Percentiles rank a stretch among this genome's conserved stretches.
Conservation (phyloP, 495 filamentous ascomycete genomes). For the Penicillium alfredii region DNA sequence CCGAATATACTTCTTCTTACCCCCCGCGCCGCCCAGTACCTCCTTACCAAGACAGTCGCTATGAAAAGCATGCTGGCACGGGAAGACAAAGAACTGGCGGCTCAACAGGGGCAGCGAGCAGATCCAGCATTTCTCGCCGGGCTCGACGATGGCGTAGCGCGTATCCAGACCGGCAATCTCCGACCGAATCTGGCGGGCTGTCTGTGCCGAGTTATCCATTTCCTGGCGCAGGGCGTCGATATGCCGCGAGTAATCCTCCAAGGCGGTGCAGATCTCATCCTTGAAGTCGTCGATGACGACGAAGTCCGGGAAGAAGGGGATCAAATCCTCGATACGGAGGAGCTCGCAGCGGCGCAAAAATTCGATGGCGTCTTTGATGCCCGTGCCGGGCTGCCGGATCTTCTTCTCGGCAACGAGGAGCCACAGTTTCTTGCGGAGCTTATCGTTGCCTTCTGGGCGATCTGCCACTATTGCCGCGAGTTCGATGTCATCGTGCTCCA, state of each 20-base stretch:
- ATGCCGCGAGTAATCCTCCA: slow-evolving; percentile 84
- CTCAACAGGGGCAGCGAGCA: slow-evolving; percentile 80
- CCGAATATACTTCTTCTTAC: slow-evolving; percentile 70
- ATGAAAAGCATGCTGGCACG: slow-evolving; percentile 96
- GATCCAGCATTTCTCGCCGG: slow-evolving; percentile 86
- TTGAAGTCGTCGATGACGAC: slow-evolving; percentile 99
- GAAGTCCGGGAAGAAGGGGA: slow-evolving; percentile 98
- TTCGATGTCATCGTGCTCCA: slow-evolving; percentile 82
- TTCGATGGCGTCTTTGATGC: slow-evolving; percentile 92
- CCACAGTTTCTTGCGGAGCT: slow-evolving; percentile 92
- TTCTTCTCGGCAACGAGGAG: slow-evolving; percentile 89
- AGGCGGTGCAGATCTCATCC: slow-evolving; percentile 87
- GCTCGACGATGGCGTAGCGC: slow-evolving; percentile 93
- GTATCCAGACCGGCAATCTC: slow-evolving; percentile 80
- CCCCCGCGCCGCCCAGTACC: slow-evolving; percentile 68
- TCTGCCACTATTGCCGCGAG: slow-evolving; percentile 89
- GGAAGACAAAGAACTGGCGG: slow-evolving; percentile 94
- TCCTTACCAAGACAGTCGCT: slow-evolving; percentile 82
- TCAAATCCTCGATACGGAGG: slow-evolving; percentile 90
- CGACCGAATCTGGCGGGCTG: slow-evolving; percentile 78
- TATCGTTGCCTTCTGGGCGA: slow-evolving; percentile 64
- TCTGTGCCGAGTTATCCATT: slow-evolving; percentile 88
- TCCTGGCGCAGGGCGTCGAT: slow-evolving; percentile 88
- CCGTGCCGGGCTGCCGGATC: slow-evolving; percentile 67
- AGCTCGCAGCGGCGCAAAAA: slow-evolving; percentile 89